Conservation (phyloP, 768 basidiomycete genomes). For the Crassisporium funariophilum region DNA sequence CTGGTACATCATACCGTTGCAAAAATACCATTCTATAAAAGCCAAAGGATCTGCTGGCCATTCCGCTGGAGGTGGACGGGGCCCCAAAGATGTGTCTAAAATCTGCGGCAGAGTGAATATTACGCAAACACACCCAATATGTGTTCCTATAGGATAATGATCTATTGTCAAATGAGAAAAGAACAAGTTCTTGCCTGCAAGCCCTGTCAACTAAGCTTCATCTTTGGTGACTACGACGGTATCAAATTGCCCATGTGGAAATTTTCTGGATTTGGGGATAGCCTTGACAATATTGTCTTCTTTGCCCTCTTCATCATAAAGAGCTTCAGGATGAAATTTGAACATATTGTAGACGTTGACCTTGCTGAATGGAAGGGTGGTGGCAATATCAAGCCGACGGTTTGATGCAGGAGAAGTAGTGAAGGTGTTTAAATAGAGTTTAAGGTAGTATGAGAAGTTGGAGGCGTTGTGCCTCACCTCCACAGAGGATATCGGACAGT, state of each 20-base stretch:
- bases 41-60: slow-evolving; percentile 18
- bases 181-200: slow-evolving; percentile 11
- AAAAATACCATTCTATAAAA: slow-evolving; percentile 16
- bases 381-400: neutral
- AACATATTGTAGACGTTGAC: slow-evolving; percentile 25
- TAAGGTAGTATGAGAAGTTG: no score
- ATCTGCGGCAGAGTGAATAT: slow-evolving; percentile 22
- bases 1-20: slow-evolving; percentile 14
- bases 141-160: slow-evolving; percentile 11
- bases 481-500: no score
- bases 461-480: no score
- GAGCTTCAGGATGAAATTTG: slow-evolving; percentile 18
- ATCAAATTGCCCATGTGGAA: no score
- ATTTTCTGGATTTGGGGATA: no score
- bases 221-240: slow-evolving; percentile 16
- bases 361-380: slow-evolving; percentile 18
- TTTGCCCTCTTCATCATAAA: no score
- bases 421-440: slow-evolving; percentile 27
- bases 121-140: slow-evolving; percentile 18
- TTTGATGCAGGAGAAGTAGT: slow-evolving; percentile 2
- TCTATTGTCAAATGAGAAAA: neutral
- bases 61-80: slow-evolving; percentile 1
- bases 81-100: slow-evolving; percentile 3
- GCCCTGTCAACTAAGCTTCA: slow-evolving; percentile 22
- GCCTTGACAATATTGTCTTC: no score